Base-by-base conservation (phyloP, 257 asterid species). In the Petrea volubilis region DNA sequence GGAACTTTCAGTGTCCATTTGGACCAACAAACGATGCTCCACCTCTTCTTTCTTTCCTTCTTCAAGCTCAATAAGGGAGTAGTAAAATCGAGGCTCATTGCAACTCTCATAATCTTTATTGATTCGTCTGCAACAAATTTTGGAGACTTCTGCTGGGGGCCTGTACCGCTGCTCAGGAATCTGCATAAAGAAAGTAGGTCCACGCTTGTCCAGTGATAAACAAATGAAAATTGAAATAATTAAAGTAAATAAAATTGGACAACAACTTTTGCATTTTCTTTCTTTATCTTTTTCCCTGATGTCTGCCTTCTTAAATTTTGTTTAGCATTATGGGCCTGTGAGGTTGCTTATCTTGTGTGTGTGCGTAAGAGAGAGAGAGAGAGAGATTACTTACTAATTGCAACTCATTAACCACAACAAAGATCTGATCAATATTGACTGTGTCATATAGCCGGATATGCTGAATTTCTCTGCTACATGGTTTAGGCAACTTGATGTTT, bases 1-100 rank as follows among this genome's bases (percentile, higher is more conserved):
- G 55, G 95, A 80, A 50, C 91, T 84, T 71, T 91, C 96, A 0
- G 95, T 91, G 73, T 91, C 97, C 97, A 91, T 91, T 74, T 89
- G 97, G 44, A 83, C 87, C 0, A 91, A 90, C 79, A 89, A 69
- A 61, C 52, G 96, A 24, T 88, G 93, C 79, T 83, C 90, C 15
- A 41, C 80, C 17, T 23, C 59, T 29, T 77, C 67, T 57, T 51
- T 68, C 77, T 79, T 82, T 59, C 78, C 90, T 52, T 78, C 88
- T 29, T 91, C 85, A 21, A 66, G 57, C 74, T 86, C 86, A 5
- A 89, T 77, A 43, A 76, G 83, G 7, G 96, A 91, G 83, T 85
- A 91, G 75, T 84, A 84, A 60, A 83, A 91, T 8, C 86, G 74
- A 36, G 88, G 81, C 72, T 82, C 73, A 10, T 80, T 52, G 43